Percentiles rank a stretch among this genome's conserved stretches.
Evolutionary conservation across 2,329 filamentous ascomycete genomes (phyloP).

Genomic region (Pseudogymnoascus sp.): DNA sequence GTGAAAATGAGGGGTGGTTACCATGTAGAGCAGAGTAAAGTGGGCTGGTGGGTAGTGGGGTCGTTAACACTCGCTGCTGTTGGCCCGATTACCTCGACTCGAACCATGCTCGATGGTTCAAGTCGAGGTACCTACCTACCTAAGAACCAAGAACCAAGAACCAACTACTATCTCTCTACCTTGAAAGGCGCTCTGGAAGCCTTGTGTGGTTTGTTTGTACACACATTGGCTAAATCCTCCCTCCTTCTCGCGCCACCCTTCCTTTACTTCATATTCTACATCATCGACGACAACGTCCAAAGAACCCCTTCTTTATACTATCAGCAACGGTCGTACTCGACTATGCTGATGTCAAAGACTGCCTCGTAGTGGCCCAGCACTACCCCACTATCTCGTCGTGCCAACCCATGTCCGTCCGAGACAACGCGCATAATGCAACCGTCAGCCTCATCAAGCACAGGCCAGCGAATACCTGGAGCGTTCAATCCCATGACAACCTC

Average conservation of each 20-base stretch:
- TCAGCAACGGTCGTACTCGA: background rate
- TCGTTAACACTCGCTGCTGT: background rate
- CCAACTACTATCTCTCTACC: background rate
- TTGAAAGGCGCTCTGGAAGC: background rate
- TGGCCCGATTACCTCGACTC: slow-evolving; percentile 1
- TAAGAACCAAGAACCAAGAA: background rate
- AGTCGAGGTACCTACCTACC: too few relatives aligned
- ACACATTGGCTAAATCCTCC: background rate
- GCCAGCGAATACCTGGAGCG: slow-evolving; percentile 12
- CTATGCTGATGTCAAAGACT: background rate
- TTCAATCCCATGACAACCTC: slow-evolving; percentile 12
- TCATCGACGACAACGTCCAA: background rate
- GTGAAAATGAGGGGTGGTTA: background rate
- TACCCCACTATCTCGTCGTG: slow-evolving; percentile 2
- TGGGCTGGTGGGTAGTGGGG: slow-evolving; percentile 2
- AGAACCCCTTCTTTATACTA: background rate
- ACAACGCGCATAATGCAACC: slow-evolving; percentile 12
- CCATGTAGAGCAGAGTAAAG: background rate
- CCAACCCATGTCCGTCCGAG: slow-evolving; percentile 3
- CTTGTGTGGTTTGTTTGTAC: background rate
- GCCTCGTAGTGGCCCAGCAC: slow-evolving; percentile 3
- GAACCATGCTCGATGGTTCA: background rate
- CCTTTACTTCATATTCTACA: background rate
- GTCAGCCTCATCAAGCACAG: slow-evolving; percentile 4
- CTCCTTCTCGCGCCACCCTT: background rate